A percentile compares a stretch with the other conserved stretches of the same genome.
These are phyloP conservation scores for Kodamaea plutei DNA, from an alignment of 1,139 yeast genomes.

Conservation along the genomic window DNA sequence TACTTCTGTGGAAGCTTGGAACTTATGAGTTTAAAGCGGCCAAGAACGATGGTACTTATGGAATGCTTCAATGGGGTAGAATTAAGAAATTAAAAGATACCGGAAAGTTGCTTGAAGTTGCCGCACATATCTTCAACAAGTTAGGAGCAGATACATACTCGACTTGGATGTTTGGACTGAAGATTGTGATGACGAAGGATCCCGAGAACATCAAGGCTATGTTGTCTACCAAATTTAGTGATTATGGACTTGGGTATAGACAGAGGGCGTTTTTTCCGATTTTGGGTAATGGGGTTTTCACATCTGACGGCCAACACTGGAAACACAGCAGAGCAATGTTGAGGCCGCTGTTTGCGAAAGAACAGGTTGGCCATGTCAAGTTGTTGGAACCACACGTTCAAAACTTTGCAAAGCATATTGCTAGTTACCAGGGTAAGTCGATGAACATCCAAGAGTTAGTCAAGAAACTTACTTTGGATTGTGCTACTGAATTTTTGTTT, in stretches of 20 bases:
- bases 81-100: background rate
- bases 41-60: background rate
- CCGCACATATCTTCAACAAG: background rate
- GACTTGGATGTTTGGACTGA: slow-evolving; percentile 24
- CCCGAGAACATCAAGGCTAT: slow-evolving; percentile 34
- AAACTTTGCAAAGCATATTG: slow-evolving; percentile 32
- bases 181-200: slow-evolving; percentile 15
- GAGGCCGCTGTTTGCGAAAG: slow-evolving; percentile 56
- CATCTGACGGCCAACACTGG: slow-evolving; percentile 54
- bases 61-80: background rate
- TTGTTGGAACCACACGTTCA: slow-evolving; percentile 47
- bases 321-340: slow-evolving; percentile 54
- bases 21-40: background rate
- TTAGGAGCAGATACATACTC: background rate
- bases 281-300: slow-evolving; percentile 56
- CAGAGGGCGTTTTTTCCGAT: slow-evolving; percentile 39
- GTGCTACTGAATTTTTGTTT: slow-evolving; percentile 41
- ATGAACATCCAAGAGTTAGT: slow-evolving; percentile 38
- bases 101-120: background rate
- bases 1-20: background rate
- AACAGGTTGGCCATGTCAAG: slow-evolving; percentile 50
- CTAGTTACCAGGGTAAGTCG: slow-evolving; percentile 17
- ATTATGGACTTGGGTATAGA: slow-evolving; percentile 49
- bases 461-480: slow-evolving; percentile 37
- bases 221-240: slow-evolving; percentile 44